phyloP scores from a whole-genome alignment of 768 basidiomycete species.

The Suillus clintonianus region DNA sequence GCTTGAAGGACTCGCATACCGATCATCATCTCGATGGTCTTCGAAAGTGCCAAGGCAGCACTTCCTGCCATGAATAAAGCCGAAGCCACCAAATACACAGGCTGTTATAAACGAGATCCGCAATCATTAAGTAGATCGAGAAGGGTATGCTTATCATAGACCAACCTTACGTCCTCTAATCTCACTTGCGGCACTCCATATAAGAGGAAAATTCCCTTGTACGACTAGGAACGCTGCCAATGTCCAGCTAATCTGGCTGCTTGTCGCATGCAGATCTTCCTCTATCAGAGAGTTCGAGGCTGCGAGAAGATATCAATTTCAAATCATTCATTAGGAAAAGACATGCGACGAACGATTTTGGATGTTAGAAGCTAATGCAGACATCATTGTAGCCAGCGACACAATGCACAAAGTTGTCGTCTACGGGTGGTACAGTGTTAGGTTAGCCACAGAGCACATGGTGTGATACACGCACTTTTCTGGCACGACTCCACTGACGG shows the following conservation, averaged over 20 bases:
- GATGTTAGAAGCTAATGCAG: conserved; percentile 24
- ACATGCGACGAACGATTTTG: conserved; percentile 24
- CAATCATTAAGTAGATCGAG: background rate
- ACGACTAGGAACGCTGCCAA: conserved; percentile 70
- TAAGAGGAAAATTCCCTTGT: conserved; percentile 65
- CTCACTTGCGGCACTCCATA: conserved; percentile 74
- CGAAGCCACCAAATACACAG: conserved; percentile 56
- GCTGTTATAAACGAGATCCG: conserved; percentile 30
- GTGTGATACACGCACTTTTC: conserved; percentile 46
- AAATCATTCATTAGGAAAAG: background rate
- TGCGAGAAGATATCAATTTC: conserved; percentile 22
- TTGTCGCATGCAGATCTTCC: conserved; percentile 58
- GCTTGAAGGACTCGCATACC: conserved; percentile 72
- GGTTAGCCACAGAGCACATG: background rate
- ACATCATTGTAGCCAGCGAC: conserved; percentile 22
- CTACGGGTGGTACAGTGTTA: conserved; percentile 11
- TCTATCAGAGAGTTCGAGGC: conserved; percentile 67
- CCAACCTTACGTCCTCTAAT: conserved; percentile 59
- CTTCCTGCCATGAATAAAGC: conserved; percentile 56
- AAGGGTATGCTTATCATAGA: background rate
- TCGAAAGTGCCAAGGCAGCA: conserved; percentile 55
- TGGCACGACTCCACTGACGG: conserved; percentile 52
- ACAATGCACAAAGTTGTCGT: conserved; percentile 25
- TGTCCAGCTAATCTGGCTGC: conserved; percentile 63
- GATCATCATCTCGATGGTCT: conserved; percentile 55